Conservation (phyloP, 352 stramenopile genomes). For the Elongisporangium anandrum region DNA sequence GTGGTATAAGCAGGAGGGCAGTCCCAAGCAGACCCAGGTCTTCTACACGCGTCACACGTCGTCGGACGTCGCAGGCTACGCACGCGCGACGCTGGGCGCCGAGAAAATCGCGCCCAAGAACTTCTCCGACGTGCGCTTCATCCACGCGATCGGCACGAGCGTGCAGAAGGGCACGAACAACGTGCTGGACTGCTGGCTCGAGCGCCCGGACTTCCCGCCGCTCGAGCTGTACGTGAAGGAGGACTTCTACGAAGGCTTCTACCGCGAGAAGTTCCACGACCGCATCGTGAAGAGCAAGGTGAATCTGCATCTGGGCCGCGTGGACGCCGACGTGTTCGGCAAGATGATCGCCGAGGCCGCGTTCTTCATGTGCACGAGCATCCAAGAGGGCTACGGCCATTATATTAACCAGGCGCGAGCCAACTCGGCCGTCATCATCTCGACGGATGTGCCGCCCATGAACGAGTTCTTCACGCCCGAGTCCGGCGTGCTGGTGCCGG, state of each 20-base stretch:
- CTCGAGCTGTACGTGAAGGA: constrained; percentile 52
- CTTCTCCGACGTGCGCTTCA: constrained; percentile 35
- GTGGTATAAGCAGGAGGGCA: constrained; percentile 57
- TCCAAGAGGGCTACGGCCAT: constrained; percentile 59
- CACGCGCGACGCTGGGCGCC: constrained; percentile 20
- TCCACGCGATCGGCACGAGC: constrained; percentile 49
- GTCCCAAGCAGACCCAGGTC: constrained; percentile 38
- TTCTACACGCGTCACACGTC: constrained; percentile 58
- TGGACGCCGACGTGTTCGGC: constrained; percentile 34
- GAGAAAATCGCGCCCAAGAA: constrained; percentile 33
- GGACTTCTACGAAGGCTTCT: constrained; percentile 22
- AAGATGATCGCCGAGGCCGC: constrained; percentile 41
- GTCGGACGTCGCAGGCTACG: constrained; percentile 37
- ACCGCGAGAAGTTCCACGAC: constrained; percentile 26
- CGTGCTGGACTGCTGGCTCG: constrained; percentile 57
- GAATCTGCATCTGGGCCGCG: constrained; percentile 30
- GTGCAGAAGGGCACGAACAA: constrained; percentile 46
- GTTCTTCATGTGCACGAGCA: constrained; percentile 62
- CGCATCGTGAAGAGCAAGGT: constrained; percentile 19
- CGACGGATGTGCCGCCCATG: constrained; percentile 52
- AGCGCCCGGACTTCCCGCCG: constrained; percentile 36
- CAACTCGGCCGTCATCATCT: constrained; percentile 37
- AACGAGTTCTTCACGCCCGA: constrained; percentile 49
- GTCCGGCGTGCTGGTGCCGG: constrained; percentile 40
- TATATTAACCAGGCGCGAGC: constrained; percentile 73